Evolutionary conservation across 208 protist species (phyloP), one percentile per base, ranked within the genome.

Genomic region (Wallacemonas sp.): DNA sequence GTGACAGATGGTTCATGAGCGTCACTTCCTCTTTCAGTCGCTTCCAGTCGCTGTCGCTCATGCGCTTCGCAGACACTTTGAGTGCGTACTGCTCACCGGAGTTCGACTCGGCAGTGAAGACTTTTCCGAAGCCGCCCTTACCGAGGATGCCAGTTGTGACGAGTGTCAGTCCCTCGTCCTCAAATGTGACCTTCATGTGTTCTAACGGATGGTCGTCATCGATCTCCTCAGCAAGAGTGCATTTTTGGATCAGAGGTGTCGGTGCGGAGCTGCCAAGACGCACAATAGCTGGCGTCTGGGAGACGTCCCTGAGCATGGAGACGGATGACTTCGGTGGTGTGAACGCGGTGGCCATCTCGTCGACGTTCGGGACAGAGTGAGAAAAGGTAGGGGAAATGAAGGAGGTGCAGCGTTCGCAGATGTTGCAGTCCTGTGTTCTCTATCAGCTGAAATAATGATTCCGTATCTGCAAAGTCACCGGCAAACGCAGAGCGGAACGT

Each of bases 41-140:
- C 38, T 78, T 81, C 85, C 90, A 93, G 55, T 96, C 90, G 26
- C 65, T 80, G 27, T 92, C 85, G 44, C 52, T 75, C 90, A 96
- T 90, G 27, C 74, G 73, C 61, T 93, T 96, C 39, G 87, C 83
- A 17, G 87, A 93, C n/a, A 87, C 83, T 48, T 96, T 96, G 12
- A 96, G 66, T 16, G 90, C 90, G 64, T 89, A 96, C 19, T 72
- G 27, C 52, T 96, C 90, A 1, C 90, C 90, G 17, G 79, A 73
- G 61, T 82, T 84, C 16, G 85, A 91, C 21, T 77, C 71, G 1
- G 90, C 90, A 14, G 79, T 65, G 49, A 86, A 96, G 1, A 96
- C 90, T 56, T 86, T 88, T 33, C 87, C 90, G 65, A 96, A 96
- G 0, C 87, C 90, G 41, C 90, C 90, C 71, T 96, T 88, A 23